Evolutionary conservation across 345 rosid genomes (phyloP), one percentile per base, ranked within the genome.

Genomic region (Jatropha curcas): DNA sequence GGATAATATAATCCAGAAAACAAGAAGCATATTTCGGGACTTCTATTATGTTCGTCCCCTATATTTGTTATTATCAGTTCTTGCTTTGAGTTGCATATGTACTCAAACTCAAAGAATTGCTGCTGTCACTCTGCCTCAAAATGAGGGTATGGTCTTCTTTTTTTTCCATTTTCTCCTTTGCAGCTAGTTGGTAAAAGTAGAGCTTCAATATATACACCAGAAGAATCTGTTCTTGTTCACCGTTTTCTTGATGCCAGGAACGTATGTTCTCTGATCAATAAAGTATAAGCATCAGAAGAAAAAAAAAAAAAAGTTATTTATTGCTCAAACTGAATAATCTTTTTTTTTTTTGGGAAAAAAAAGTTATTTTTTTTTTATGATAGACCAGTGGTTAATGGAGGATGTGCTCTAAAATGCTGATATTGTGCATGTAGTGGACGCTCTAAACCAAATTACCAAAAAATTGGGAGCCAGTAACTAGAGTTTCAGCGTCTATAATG

Each of bases 1-100:
- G 39, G 39, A 35, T 4, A 35, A 8, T 4, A 8, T 0, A 35
- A 35, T 8, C 39, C 7, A 35, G 39, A 35, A 8, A 35, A 35
- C 7, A 35, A 17, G 56, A 51, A 24, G 56, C 20, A 5, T 51
- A 14, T 51, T n/a, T 51, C 56, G 19, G 7, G 56, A 51, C 3
- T 51, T 17, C 0, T 19, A 51, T 51, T 2, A 51, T 51, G 56
- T 51, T 20, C 7, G n/a, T n/a, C 20, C 20, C 25, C 4, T 7
- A 67, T 33, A 67, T 69, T 72, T 27, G 52, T 41, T 79, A 59
- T 13, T 8, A 12, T 72, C 63, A 48, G 20, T 48, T 48, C 53
- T 48, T 48, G 53, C 53, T 16, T 48, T 48, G 53, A 48, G 53
- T 48, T 48, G 53, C n/a, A 14, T 48, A 13, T 20, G 53, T 3